phyloP scores from a whole-genome alignment of 306 rosid species.

The Nissolia schottii region DNA sequence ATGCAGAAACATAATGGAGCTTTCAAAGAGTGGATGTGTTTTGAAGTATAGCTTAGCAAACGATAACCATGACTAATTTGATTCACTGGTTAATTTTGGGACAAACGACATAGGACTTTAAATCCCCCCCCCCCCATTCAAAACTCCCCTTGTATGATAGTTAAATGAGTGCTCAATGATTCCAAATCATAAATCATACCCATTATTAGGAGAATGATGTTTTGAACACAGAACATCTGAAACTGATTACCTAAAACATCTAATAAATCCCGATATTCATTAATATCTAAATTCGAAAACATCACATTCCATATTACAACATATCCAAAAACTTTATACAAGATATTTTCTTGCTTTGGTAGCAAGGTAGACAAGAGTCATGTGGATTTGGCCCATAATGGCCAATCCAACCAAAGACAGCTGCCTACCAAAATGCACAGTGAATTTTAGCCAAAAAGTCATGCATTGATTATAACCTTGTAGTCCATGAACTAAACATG shows the following conservation, averaged over 20 bases:
- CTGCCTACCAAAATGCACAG: background rate
- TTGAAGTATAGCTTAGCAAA: background rate
- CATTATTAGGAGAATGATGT: background rate
- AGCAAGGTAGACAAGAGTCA: slow-evolving; percentile 9
- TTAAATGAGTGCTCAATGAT: background rate
- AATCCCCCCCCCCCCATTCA: background rate
- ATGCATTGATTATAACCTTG: slow-evolving; percentile 5
- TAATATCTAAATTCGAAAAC: background rate
- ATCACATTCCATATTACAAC: background rate
- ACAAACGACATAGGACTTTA: background rate
- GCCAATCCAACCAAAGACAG: slow-evolving; percentile 1
- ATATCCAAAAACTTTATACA: background rate
- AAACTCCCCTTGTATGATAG: background rate
- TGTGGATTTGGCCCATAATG: slow-evolving; percentile 10
- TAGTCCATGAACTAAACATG: background rate
- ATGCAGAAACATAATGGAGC: background rate
- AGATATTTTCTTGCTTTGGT: background rate
- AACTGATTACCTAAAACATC: background rate
- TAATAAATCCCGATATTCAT: background rate
- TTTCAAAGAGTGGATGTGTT: background rate
- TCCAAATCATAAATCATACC: background rate
- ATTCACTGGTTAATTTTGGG: background rate
- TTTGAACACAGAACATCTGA: background rate
- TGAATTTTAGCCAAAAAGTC: background rate
- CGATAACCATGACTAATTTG: background rate